Percentiles rank a stretch among this genome's conserved stretches.
Evolutionary conservation across 2,329 filamentous ascomycete species (phyloP).

Genomic region (Xylariaceae sp.): DNA sequence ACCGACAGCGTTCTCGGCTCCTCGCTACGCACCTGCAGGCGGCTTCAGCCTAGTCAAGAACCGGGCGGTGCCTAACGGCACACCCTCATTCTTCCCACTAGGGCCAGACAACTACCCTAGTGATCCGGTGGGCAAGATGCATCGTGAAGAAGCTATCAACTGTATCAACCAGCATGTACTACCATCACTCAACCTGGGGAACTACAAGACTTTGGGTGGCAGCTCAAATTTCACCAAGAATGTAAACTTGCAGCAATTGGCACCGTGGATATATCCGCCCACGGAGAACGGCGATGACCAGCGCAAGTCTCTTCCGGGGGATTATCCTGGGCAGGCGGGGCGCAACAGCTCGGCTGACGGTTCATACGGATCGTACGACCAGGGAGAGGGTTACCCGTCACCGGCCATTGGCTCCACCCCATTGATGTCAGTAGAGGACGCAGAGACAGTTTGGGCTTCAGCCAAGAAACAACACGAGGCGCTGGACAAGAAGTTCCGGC

Average conservation of each 20-base stretch:
- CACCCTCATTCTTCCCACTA: slow-evolving; percentile 57
- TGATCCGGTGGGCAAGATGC: slow-evolving; percentile 61
- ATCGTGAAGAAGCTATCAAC: slow-evolving; percentile 61
- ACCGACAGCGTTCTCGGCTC: slow-evolving; percentile 53
- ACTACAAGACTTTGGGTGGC: slow-evolving; percentile 36
- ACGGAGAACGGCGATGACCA: slow-evolving; percentile 39
- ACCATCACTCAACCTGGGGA: slow-evolving; percentile 53
- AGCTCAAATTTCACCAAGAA: slow-evolving; percentile 45
- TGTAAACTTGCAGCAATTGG: slow-evolving; percentile 50
- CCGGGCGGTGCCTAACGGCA: slow-evolving; percentile 60
- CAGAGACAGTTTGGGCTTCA: slow-evolving; percentile 49
- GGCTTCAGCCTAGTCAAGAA: slow-evolving; percentile 62
- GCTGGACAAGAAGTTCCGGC: slow-evolving; percentile 32
- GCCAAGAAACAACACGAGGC: slow-evolving; percentile 33
- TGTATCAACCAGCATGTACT: slow-evolving; percentile 68
- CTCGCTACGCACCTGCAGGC: slow-evolving; percentile 51
- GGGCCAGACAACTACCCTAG: slow-evolving; percentile 44
- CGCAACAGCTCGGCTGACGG: slow-evolving; percentile 15
- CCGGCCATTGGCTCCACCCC: slow-evolving; percentile 46
- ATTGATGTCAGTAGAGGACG: slow-evolving; percentile 59
- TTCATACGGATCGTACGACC: slow-evolving; percentile 31
- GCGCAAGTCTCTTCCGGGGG: slow-evolving; percentile 27
- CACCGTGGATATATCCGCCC: slow-evolving; percentile 53
- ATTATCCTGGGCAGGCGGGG: slow-evolving; percentile 15
- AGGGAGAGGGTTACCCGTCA: slow-evolving; percentile 23